Evolutionary conservation across 371 early-diverging fungal genomes (phyloP).

Genomic region (Rhizopus microsporus): DNA sequence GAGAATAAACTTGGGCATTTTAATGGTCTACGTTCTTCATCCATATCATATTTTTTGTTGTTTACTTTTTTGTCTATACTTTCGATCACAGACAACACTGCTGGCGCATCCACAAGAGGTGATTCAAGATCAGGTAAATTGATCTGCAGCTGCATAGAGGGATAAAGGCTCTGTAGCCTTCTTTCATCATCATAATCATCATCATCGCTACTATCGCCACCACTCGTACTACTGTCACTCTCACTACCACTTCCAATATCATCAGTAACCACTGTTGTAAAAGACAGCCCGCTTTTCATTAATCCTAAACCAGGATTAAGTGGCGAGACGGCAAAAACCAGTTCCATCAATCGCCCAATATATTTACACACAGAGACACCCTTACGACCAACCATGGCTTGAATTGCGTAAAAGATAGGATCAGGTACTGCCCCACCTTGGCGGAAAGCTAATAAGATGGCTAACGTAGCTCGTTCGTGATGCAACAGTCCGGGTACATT

Average conservation of each 20-base stretch:
- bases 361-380: constrained; percentile 46
- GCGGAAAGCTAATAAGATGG: constrained; percentile 53
- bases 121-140: constrained; percentile 15
- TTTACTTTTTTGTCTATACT: constrained; percentile 32
- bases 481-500: constrained; percentile 63
- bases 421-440: constrained; percentile 60
- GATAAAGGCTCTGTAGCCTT: constrained; percentile 7
- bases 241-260: constrained; percentile 9
- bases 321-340: constrained; percentile 47
- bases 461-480: constrained; percentile 55
- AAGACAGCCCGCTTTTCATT: constrained; percentile 32
- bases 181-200: not conserved
- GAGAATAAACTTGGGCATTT: constrained; percentile 29
- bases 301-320: constrained; percentile 41
- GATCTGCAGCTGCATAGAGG: constrained; percentile 23
- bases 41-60: constrained; percentile 30
- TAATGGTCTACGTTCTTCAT: constrained; percentile 24
- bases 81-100: constrained; percentile 34
- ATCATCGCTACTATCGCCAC: constrained; percentile 14
- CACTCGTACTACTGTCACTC: constrained; percentile 1
- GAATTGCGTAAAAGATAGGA: constrained; percentile 40
- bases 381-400: constrained; percentile 40
- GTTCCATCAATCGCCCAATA: constrained; percentile 48
- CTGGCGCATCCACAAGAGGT: constrained; percentile 28
- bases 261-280: constrained; percentile 9